Evolutionary conservation across 2,329 filamentous ascomycete species (phyloP), one percentile per base, ranked within the genome.

Genomic region (Xylaria sp.): DNA sequence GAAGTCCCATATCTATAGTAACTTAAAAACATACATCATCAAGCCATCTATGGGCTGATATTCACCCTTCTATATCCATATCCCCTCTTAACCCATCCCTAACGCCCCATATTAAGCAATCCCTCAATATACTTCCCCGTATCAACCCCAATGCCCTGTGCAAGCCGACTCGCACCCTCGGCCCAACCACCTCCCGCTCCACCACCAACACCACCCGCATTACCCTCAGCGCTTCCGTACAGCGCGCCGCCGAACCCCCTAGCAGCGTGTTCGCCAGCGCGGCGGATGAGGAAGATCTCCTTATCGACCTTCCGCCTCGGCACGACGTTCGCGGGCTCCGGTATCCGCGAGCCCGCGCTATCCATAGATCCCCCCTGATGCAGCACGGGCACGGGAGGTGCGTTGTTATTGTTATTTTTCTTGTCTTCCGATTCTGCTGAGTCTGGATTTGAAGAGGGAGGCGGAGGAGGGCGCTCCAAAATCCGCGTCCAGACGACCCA

Each of bases 81-180:
- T 43, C 12, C n/a, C 12, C 12, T 11, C 12, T 42, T 14, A 19
- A 17, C 33, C 4, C 17, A 53, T 21, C 21, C 12, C 28, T 31
- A 31, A 19, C 69, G 70, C 11, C 70, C 63, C 71, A 92, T 74
- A 71, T 83, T 91, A 74, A 93, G 77, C 59, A 94, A 73, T 1
- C 87, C 87, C 74, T 93, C 90, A 3, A 93, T 86, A 75, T 93
- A 93, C 72, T 84, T 85, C 74, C 88, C 84, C 31, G 90, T 92
- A 79, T 94, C 91, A 35, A 93, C 83, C 0, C 91, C 91, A 66
- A 94, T 92, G 0, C 90, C 91, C 71, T 91, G 88, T 0, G 85
- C 87, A 67, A 92, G 75, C 58, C 84, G 83, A 19, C 82, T 84
- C 1, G 87, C 84, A 2, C 85, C 86, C 23, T 84, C 84, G 46